Percentiles rank a stretch among this genome's conserved stretches.
Evolutionary conservation across 2,329 filamentous ascomycete species (phyloP).

Genomic region (Arachnomyces sp.): DNA sequence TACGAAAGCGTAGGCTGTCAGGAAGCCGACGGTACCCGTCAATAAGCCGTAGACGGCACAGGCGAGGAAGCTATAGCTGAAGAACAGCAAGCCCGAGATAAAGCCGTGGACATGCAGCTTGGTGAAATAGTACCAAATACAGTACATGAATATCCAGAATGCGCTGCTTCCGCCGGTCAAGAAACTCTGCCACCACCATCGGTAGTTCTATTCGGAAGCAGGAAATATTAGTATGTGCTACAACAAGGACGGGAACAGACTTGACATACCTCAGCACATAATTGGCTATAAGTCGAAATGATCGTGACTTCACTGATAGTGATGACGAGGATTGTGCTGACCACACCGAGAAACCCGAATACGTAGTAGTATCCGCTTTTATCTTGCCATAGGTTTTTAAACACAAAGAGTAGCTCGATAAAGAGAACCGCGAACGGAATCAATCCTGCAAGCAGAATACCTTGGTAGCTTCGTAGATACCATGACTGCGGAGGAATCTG

Average conservation of each 20-base stretch:
- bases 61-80: slow-evolving; percentile 74
- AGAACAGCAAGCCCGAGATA: slow-evolving; percentile 72
- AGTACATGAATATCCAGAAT: slow-evolving; percentile 76
- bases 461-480: slow-evolving; percentile 60
- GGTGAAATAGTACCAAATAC: slow-evolving; percentile 73
- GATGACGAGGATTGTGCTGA: slow-evolving; percentile 63
- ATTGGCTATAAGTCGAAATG: slow-evolving; percentile 72
- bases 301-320: slow-evolving; percentile 78
- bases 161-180: slow-evolving; percentile 67
- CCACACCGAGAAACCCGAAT: slow-evolving; percentile 74
- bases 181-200: slow-evolving; percentile 92
- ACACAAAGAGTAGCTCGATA: slow-evolving; percentile 79
- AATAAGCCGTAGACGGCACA: slow-evolving; percentile 74
- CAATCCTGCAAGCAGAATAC: slow-evolving; percentile 64
- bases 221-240: slow-evolving; percentile 2
- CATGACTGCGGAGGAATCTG: slow-evolving; percentile 69
- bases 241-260: not conserved
- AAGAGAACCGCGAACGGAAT: slow-evolving; percentile 83
- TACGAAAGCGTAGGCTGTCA: slow-evolving; percentile 78
- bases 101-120: slow-evolving; percentile 76
- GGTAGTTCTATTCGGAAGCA: slow-evolving; percentile 55
- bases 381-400: slow-evolving; percentile 82
- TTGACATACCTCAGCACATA: slow-evolving; percentile 62
- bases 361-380: slow-evolving; percentile 90
- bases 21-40: slow-evolving; percentile 75